A percentile compares a stretch with the other conserved stretches of the same genome.
Evolutionary conservation across 2,329 filamentous ascomycete genomes (phyloP).

Genomic region (Thermothelomyces thermophilus): DNA sequence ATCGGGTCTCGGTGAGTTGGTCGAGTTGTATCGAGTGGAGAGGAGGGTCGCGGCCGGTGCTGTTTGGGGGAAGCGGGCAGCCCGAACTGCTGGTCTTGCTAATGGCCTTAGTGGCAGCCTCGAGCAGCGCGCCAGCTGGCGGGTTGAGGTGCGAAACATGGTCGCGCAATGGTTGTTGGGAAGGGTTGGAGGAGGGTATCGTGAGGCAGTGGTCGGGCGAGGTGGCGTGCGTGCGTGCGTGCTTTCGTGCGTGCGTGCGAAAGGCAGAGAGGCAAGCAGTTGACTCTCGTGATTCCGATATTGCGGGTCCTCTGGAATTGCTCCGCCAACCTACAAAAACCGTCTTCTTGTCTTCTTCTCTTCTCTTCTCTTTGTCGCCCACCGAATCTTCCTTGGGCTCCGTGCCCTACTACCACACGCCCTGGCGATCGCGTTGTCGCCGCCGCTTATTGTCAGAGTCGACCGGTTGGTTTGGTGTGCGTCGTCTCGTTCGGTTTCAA

Average conservation of each 20-base stretch:
- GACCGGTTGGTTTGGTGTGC: not conserved
- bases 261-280: not conserved
- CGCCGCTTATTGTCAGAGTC: not conserved
- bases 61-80: conserved; percentile 19
- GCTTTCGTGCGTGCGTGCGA: not conserved
- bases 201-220: not conserved
- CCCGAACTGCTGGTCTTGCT: conserved; percentile 22
- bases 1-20: conserved; percentile 17
- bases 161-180: conserved; percentile 15
- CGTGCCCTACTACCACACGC: conserved; percentile 10
- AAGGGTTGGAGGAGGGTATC: not conserved
- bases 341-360: not conserved
- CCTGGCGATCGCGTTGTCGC: conserved; percentile 10
- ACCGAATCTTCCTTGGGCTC: conserved; percentile 1
- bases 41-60: conserved; percentile 17
- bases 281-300: not conserved
- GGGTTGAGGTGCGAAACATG: conserved; percentile 28
- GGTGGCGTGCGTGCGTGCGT: not conserved
- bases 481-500: not conserved
- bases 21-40: conserved; percentile 25
- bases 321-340: not conserved
- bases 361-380: not conserved
- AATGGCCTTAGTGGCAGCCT: conserved; percentile 23
- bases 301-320: conserved; percentile 6
- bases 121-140: conserved; percentile 27